phyloP scores from a whole-genome alignment of 73 alveolate species.

The Halteria grandinella region DNA sequence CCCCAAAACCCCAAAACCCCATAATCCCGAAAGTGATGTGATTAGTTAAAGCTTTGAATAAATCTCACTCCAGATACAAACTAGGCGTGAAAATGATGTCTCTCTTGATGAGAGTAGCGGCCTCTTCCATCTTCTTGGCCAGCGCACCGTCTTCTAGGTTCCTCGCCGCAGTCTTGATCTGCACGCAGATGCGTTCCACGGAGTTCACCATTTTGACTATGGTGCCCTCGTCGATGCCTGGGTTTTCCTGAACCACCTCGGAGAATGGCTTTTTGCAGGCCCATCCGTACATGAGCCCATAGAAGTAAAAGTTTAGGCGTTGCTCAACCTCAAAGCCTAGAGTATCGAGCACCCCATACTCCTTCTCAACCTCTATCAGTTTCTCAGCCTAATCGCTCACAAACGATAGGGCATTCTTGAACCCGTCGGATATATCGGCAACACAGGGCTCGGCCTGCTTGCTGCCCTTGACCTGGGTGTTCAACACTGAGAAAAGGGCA shows the following conservation, averaged over 20 bases:
- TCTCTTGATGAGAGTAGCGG: slow-evolving; percentile 71
- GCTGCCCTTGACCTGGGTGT: not conserved
- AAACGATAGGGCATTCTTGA: not conserved
- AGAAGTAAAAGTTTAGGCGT: slow-evolving; percentile 60
- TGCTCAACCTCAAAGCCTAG: slow-evolving; percentile 10
- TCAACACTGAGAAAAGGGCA: slow-evolving; percentile 50
- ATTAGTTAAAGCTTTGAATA: no score
- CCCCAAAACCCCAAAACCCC: no score
- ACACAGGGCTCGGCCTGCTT: not conserved
- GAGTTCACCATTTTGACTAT: slow-evolving; percentile 72
- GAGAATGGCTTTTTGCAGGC: slow-evolving; percentile 70
- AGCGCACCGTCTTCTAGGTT: slow-evolving; percentile 70
- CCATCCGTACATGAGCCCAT: slow-evolving; percentile 78
- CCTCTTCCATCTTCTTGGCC: slow-evolving; percentile 62
- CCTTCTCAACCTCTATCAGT: slow-evolving; percentile 36
- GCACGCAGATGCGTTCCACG: slow-evolving; percentile 61
- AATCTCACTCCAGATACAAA: slow-evolving; percentile 77
- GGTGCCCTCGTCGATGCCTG: slow-evolving; percentile 74
- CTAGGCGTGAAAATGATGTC: slow-evolving; percentile 82
- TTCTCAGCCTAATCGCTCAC: slow-evolving; percentile 14
- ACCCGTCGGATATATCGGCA: slow-evolving; percentile 22
- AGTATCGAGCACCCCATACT: slow-evolving; percentile 38
- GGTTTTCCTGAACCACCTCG: slow-evolving; percentile 56
- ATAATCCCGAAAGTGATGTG: no score
- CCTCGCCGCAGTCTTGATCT: slow-evolving; percentile 62